Evolutionary conservation across 23 red algal genomes (phyloP), one percentile per base, ranked within the genome.

Genomic region (Chondrus crispus): DNA sequence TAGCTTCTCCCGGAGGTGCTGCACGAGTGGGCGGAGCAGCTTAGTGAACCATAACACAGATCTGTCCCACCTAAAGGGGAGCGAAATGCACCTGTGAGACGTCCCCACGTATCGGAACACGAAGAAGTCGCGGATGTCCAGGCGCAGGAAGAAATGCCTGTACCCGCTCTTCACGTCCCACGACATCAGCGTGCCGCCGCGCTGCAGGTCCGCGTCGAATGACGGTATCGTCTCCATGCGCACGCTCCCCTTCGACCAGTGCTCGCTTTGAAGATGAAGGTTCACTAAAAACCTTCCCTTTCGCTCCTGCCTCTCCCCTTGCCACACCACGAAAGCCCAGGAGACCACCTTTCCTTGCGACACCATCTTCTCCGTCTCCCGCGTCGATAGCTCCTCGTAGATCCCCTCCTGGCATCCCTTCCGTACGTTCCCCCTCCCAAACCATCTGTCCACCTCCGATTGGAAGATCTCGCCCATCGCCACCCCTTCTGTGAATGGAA

Each of bases 241-340:
- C 24, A 53, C 52, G 4, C 26, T 41, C 52, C 8, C 24, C 52
- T 60, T 82, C 5, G 28, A 26, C 32, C 52, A 82, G 33, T 57
- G 24, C 9, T 82, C 55, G 78, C 8, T 57, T 47, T 82, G 78
- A 38, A 50, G 32, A 60, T 26, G 24, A 38, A 82, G 8, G 5
- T 60, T 82, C 4, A 82, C 26, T 38, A 82, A 40, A 45, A 82
- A 82, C 78, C 78, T 53, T 28, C 78, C 78, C 52, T 82, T 82
- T 38, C 78, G 52, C 33, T 82, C 78, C 28, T 40, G 8, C 33
- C 8, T 38, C 41, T 60, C 45, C 5, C 47, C 45, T 29, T 82
- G 5, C 45, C 78, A 82, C 16, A 51, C 46, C 24, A 4, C 8
- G 55, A 82, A 82, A 53, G 78, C 39, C 13, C 44, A 82, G 30